phyloP scores from a whole-genome alignment of 73 alveolate genomes.

The Paramecium primaurelia region DNA sequence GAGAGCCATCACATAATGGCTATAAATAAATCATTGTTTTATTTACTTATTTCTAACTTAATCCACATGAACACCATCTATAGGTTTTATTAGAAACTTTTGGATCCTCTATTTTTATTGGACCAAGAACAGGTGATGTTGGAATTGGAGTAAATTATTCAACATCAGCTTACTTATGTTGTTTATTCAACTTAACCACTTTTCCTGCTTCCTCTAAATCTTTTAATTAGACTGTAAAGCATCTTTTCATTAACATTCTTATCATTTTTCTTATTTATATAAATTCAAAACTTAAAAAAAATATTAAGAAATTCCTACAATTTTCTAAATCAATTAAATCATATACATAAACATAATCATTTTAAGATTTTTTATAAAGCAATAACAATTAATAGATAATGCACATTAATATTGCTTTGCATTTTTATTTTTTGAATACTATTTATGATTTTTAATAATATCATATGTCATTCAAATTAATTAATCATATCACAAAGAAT shows the following conservation, averaged over 20 bases:
- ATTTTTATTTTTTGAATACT: no score
- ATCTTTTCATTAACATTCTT: not conserved
- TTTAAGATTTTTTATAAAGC: no score
- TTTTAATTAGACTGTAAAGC: not conserved
- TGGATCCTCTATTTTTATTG: slow-evolving; percentile 67
- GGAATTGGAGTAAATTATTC: slow-evolving; percentile 66
- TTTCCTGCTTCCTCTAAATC: not conserved
- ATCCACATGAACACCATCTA: slow-evolving; percentile 79
- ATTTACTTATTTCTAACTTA: slow-evolving; percentile 54
- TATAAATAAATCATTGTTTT: not conserved
- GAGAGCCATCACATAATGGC: slow-evolving; percentile 81
- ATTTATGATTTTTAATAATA: no score
- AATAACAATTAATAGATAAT: no score
- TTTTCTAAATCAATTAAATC: not conserved
- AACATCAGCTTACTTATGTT: not conserved
- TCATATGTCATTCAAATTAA: no score
- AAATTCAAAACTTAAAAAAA: not conserved
- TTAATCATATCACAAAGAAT: no score
- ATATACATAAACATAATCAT: not conserved
- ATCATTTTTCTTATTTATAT: not conserved
- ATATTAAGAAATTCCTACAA: not conserved
- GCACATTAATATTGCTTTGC: no score
- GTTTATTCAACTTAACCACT: not conserved
- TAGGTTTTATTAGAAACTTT: slow-evolving; percentile 67
- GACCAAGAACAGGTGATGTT: slow-evolving; percentile 66